These are phyloP conservation scores for Prunus persica DNA, from an alignment of 306 rosid genomes.

Conservation along the genomic window DNA sequence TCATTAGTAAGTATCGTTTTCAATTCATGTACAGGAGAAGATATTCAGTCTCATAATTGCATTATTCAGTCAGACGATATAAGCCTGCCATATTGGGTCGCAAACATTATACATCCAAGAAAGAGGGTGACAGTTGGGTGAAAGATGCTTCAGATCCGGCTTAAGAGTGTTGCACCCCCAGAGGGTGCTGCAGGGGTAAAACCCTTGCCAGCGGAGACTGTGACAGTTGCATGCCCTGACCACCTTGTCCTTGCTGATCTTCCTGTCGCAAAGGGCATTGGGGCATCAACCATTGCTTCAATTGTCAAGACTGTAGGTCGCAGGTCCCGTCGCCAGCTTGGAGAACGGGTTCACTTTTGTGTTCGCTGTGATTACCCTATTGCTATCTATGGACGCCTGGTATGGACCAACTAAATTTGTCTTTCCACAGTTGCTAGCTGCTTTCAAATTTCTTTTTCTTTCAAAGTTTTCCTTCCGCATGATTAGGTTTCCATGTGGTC, in stretches of 20 bases:
- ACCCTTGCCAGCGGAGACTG: slow-evolving; percentile 61
- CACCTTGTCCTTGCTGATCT: slow-evolving; percentile 96
- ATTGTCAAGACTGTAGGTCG: slow-evolving; percentile 78
- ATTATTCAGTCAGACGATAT: neutral
- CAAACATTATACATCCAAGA: slow-evolving; percentile 8
- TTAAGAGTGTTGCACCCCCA: slow-evolving; percentile 57
- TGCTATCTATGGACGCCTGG: slow-evolving; percentile 90
- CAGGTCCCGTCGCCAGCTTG: slow-evolving; percentile 96
- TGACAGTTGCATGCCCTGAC: slow-evolving; percentile 96
- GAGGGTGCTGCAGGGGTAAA: slow-evolving; percentile 63
- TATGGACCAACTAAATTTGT: slow-evolving; percentile 20
- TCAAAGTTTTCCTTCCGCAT: neutral
- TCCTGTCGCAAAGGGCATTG: slow-evolving; percentile 96
- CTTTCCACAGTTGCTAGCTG: neutral
- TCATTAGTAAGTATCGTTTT: neutral
- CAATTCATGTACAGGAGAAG: slow-evolving; percentile 1
- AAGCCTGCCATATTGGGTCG: neutral
- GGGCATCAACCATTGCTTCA: slow-evolving; percentile 67
- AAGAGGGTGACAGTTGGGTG: slow-evolving; percentile 19
- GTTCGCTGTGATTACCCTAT: slow-evolving; percentile 94
- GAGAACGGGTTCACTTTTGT: slow-evolving; percentile 93
- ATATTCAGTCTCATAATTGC: neutral
- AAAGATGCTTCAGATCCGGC: slow-evolving; percentile 95
- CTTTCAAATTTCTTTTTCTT: neutral
- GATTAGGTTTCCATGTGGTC: neutral